Evolutionary conservation across 2,329 filamentous ascomycete species (phyloP).

Genomic region (Fusarium sp.): DNA sequence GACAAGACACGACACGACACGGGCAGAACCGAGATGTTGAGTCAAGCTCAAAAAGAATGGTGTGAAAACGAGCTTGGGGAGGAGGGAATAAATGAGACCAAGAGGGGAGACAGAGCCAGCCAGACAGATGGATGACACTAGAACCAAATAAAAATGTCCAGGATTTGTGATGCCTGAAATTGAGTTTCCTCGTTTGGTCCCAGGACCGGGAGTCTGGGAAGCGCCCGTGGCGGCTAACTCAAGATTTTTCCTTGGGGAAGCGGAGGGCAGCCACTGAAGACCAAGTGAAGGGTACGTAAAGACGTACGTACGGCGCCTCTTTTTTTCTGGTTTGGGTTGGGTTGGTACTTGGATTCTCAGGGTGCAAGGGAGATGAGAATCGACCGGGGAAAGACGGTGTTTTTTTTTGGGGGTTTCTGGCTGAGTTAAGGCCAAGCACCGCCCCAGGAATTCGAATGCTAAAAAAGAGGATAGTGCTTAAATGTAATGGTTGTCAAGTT

Average conservation of each 20-base stretch:
- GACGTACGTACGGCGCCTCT: conserved; percentile 12
- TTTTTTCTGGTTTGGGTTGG: not conserved
- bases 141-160: conserved; percentile 26
- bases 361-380: not conserved
- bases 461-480: conserved; percentile 26
- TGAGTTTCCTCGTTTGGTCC: conserved; percentile 37
- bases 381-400: conserved; percentile 7
- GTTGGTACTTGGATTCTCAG: not conserved
- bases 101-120: conserved; percentile 17
- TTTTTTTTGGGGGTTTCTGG: conserved; percentile 23
- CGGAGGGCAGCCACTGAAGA: conserved; percentile 20
- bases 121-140: conserved; percentile 11
- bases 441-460: conserved; percentile 14
- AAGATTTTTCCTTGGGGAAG: conserved; percentile 33
- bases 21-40: conserved; percentile 6
- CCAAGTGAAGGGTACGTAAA: not conserved
- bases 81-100: conserved; percentile 19
- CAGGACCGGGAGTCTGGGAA: conserved; percentile 39
- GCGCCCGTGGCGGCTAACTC: conserved; percentile 40
- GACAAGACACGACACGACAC: conserved; percentile 16
- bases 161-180: conserved; percentile 38
- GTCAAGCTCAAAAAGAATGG: conserved; percentile 15
- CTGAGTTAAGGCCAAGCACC: conserved; percentile 5
- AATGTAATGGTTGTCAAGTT: conserved; percentile 22
- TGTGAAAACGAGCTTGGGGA: conserved; percentile 7